Evolutionary conservation across 768 basidiomycete genomes (phyloP), one percentile per base, ranked within the genome.

Genomic region (Boletus sp.): DNA sequence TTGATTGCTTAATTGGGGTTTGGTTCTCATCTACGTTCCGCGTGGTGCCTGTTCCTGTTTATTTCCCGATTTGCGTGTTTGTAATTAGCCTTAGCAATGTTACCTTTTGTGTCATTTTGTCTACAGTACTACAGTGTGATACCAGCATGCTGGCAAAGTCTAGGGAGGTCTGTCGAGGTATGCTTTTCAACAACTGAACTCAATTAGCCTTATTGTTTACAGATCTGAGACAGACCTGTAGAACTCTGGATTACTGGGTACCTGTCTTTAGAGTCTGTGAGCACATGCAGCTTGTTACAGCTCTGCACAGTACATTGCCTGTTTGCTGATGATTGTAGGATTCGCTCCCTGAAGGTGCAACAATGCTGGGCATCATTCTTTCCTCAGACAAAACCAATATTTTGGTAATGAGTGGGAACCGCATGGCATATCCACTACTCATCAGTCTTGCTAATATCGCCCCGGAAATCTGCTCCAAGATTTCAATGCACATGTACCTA

Each of bases 261-360:
- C 41, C 41, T 42, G 5, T 42, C 41, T 42, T 18, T 42, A 42
- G 20, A 18, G 9, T 42, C 41, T 42, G 41, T 42, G 41, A 42
- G 20, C 11, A 42, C n/a, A n/a, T n/a, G n/a, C n/a, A n/a, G n/a
- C n/a, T n/a, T n/a, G n/a, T n/a, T n/a, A n/a, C n/a, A n/a, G 41
- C 12, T 44, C 41, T 7, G 9, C 32, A 52, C 42, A 52, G 52
- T 2, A 7, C n/a, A 52, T 44, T 14, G 29, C 42, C 28, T 5
- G 52, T 52, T 52, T 52, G 52, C 33, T 52, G 41, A 42, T 42
- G 41, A n/a, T n/a, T n/a, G n/a, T n/a, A n/a, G n/a, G n/a, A n/a
- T n/a, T n/a, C n/a, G n/a, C n/a, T n/a, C n/a, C n/a, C n/a, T n/a
- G n/a, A n/a, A n/a, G n/a, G n/a, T n/a, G n/a, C n/a, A n/a, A n/a